Evolutionary conservation across 345 rosid species (phyloP).

Genomic region (Salix dunnii): DNA sequence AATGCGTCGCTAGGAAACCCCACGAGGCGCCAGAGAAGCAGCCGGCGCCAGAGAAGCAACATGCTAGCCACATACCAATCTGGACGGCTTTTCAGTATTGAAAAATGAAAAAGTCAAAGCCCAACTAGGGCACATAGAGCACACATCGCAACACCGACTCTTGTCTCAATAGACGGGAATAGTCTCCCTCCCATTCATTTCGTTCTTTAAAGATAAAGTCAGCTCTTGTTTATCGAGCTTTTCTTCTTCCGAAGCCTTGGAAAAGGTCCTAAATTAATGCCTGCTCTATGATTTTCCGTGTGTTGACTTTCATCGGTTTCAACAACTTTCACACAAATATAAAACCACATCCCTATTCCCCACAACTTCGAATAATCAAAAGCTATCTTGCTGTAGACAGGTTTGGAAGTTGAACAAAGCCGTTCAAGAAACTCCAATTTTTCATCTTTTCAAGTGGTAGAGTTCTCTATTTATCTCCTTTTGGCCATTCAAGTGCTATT

Average conservation of each 20-base stretch:
- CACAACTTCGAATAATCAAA: background rate
- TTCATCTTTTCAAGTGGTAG: background rate
- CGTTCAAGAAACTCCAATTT: conserved; percentile 5
- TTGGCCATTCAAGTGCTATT: background rate
- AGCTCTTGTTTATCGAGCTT: background rate
- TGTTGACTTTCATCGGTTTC: conserved; percentile 31
- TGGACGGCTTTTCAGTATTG: background rate
- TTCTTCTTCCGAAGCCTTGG: conserved; percentile 13
- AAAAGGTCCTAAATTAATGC: background rate
- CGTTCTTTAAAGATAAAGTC: background rate
- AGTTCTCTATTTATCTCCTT: background rate
- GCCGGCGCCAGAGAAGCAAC: background rate
- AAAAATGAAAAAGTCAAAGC: background rate
- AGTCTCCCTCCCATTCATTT: conserved; percentile 3
- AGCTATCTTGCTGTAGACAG: background rate
- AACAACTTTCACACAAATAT: background rate
- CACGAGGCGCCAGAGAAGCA: background rate
- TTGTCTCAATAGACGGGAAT: background rate
- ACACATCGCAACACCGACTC: conserved; percentile 4
- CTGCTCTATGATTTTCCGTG: conserved; percentile 25
- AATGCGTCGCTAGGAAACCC: background rate
- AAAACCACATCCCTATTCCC: background rate
- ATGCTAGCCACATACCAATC: background rate
- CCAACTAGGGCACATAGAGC: background rate
- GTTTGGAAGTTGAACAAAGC: background rate